Evolutionary conservation across 495 filamentous ascomycete species (phyloP).

Genomic region (Rusavskia elegans): DNA sequence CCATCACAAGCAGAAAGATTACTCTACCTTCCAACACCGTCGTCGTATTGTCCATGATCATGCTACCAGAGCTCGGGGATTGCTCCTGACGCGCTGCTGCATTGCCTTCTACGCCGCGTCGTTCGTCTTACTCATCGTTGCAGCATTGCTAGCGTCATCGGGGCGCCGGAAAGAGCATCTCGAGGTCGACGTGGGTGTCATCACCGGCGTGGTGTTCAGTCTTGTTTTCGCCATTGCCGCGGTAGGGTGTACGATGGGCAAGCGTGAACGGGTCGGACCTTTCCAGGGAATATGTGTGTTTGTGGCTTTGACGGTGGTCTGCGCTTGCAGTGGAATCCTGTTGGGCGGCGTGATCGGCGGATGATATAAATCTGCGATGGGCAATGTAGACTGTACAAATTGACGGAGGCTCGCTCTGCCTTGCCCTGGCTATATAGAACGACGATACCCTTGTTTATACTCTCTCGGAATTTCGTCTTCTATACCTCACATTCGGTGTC

Average conservation of each 20-base stretch:
- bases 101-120: conserved; percentile 28
- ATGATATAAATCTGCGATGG: neutral
- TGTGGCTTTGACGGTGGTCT: conserved; percentile 27
- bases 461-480: too few relatives aligned
- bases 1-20: conserved; percentile 13
- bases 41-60: conserved; percentile 9
- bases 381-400: too few relatives aligned
- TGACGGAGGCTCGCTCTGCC: neutral
- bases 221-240: conserved; percentile 38
- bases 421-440: too few relatives aligned
- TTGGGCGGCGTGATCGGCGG: neutral
- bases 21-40: conserved; percentile 26
- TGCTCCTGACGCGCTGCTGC: conserved; percentile 26
- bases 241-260: conserved; percentile 31
- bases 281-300: conserved; percentile 26
- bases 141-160: conserved; percentile 34
- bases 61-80: conserved; percentile 25
- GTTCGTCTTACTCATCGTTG: conserved; percentile 36
- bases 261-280: conserved; percentile 24
- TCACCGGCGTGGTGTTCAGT: conserved; percentile 38
- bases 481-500: too few relatives aligned
- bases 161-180: conserved; percentile 33
- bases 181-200: conserved; percentile 44
- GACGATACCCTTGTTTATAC: too few relatives aligned
- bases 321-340: conserved; percentile 16